Base-by-base conservation (phyloP, 163 green algal species). In the Coccomyxa subellipsoidea region DNA sequence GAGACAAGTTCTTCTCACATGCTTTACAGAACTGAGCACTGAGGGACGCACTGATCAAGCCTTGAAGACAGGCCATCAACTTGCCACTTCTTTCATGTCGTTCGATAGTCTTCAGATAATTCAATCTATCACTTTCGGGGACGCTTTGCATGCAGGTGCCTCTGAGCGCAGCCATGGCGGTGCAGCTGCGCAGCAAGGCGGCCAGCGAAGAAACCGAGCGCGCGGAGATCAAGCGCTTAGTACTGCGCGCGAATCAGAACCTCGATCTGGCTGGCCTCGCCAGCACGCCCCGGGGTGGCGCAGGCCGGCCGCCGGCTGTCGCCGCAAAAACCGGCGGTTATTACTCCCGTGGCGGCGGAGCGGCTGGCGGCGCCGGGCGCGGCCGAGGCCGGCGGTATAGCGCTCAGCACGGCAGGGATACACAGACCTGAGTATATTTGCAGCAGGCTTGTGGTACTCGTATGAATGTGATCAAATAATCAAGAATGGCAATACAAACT, bases 221-320 rank as follows among this genome's bases (percentile, higher is more conserved):
- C 25, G 88, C 88, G 75, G 88, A 94, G 76, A 91, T 97, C 75
- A 97, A 97, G 88, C 87, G 90, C n/a, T 90, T 96, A 32, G 90
- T 94, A 39, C 90, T 97, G 81, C 84, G 80, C 39, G 80, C 78
- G 1, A 40, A 80, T 31, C 47, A 47, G 47, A 31, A 77, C 70
- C 70, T 77, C 27, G 70, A 77, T 32, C 70, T 77, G 8, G 70
- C 70, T 32, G 70, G 70, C 70, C n/a, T 59, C 47, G 47, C 4
- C 47, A 59, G 47, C 72, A 29, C 72, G 72, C 72, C 72, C 72
- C 72, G 35, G 9, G 29, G 12, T 10, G 15, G 72, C 36, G 35
- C 35, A 9, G 23, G 36, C 35, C 35, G 72, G 72, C 72, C 72
- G 72, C 34, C n/a, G n/a, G n/a, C 35, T 5, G 35, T 10, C 72